Conservation (phyloP, 2,329 filamentous ascomycete species). For the Claviceps pazoutovae region DNA sequence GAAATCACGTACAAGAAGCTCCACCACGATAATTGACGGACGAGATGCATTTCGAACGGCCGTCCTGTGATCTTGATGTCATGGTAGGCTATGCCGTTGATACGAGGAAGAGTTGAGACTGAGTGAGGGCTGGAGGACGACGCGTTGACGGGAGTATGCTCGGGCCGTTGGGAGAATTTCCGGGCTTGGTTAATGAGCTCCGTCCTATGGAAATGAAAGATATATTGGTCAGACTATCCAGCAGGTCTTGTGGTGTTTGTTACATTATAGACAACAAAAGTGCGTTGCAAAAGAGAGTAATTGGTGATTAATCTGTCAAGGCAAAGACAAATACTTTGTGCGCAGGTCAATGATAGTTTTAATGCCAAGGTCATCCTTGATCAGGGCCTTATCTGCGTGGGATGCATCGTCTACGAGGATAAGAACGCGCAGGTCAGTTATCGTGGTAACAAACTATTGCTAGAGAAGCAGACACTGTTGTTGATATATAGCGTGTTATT, state of each 20-base stretch:
- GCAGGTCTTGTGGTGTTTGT: not conserved
- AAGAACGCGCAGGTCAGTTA: not conserved
- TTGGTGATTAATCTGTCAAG: not conserved
- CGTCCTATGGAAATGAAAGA: constrained; percentile 32
- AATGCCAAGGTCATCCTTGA: constrained; percentile 48
- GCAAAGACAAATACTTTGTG: constrained; percentile 41
- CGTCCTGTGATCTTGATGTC: constrained; percentile 63
- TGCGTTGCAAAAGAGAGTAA: too few species aligned
- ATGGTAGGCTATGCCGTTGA: constrained; percentile 48
- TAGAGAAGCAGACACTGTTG: not conserved
- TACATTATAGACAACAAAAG: not conserved
- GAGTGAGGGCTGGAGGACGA: constrained; percentile 31
- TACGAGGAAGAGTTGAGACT: constrained; percentile 42
- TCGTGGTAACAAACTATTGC: not conserved
- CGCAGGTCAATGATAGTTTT: constrained; percentile 67
- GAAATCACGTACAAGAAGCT: constrained; percentile 39
- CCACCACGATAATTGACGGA: constrained; percentile 54
- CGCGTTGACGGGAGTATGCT: constrained; percentile 24
- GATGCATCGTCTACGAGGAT: constrained; percentile 53
- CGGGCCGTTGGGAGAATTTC: constrained; percentile 36
- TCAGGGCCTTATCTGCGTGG: constrained; percentile 41
- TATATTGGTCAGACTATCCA: not conserved
- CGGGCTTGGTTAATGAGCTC: constrained; percentile 57
- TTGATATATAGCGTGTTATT: not conserved
- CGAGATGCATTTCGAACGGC: constrained; percentile 52